A percentile compares a stretch with the other conserved stretches of the same genome.
phyloP scores from a whole-genome alignment of 2,329 filamentous ascomycete genomes.

The Tolypocladium album region DNA sequence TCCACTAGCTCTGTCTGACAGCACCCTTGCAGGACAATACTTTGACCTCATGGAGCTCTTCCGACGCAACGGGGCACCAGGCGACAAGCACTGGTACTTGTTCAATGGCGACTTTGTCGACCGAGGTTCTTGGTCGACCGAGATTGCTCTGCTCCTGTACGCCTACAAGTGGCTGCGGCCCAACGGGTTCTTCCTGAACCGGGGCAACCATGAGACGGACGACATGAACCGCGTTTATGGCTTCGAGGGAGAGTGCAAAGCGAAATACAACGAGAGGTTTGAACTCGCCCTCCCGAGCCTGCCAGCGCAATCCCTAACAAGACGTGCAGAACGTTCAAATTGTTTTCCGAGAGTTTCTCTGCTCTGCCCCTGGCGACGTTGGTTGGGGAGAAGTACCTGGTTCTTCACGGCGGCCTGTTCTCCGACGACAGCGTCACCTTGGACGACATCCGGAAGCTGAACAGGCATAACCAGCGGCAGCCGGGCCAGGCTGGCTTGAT shows the following conservation, averaged over 20 bases:
- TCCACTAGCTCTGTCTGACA: not conserved
- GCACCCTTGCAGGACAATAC: conserved; percentile 63
- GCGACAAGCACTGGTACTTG: conserved; percentile 81
- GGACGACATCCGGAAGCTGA: conserved; percentile 87
- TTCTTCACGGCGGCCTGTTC: conserved; percentile 90
- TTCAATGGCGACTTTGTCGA: conserved; percentile 99
- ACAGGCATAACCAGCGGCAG: conserved; percentile 83
- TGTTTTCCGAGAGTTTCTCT: conserved; percentile 97
- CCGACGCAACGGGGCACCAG: conserved; percentile 75
- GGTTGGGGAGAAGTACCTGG: conserved; percentile 82
- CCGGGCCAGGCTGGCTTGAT: conserved; percentile 90
- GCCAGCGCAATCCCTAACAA: conserved; percentile 3
- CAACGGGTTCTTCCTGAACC: conserved; percentile 83
- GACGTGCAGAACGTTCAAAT: conserved; percentile 63
- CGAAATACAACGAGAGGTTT: conserved; percentile 86
- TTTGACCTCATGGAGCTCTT: conserved; percentile 97
- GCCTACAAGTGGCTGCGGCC: conserved; percentile 95
- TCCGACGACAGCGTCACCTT: conserved; percentile 88
- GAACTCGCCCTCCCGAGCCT: not conserved
- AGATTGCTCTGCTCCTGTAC: conserved; percentile 87
- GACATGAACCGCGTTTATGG: conserved; percentile 99
- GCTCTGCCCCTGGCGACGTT: conserved; percentile 85
- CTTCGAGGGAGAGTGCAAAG: conserved; percentile 96
- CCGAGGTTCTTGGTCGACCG: conserved; percentile 94
- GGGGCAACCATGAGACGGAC: conserved; percentile 97